phyloP scores from a whole-genome alignment of 2,329 filamentous ascomycete species.

The Xylariales sp. region DNA sequence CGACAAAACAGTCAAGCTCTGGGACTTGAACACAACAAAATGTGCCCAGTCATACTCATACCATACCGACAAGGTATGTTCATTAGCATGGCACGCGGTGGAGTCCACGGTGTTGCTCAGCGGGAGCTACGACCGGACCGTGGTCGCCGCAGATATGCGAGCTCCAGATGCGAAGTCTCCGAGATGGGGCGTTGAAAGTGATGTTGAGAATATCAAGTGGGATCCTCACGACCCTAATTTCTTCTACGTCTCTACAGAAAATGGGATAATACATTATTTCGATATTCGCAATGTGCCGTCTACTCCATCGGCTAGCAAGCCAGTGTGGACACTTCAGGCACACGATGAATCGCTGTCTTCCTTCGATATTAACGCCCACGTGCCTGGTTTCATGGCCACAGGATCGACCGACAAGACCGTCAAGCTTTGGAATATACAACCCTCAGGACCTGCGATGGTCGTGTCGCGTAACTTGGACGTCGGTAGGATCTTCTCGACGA shows the following conservation, averaged over 20 bases:
- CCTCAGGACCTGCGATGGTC: conserved; percentile 87
- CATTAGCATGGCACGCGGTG: conserved; percentile 89
- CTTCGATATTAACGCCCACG: conserved; percentile 89
- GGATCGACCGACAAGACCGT: conserved; percentile 94
- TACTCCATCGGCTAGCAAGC: conserved; percentile 79
- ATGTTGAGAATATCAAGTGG: conserved; percentile 93
- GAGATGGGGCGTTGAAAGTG: conserved; percentile 93
- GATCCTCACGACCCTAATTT: conserved; percentile 91
- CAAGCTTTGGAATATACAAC: conserved; percentile 93
- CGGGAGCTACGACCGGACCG: conserved; percentile 93
- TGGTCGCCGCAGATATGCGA: conserved; percentile 96
- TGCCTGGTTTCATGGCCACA: conserved; percentile 93
- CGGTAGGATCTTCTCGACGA: conserved; percentile 91
- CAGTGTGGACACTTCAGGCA: conserved; percentile 94
- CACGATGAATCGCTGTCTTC: conserved; percentile 92
- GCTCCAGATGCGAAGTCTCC: conserved; percentile 84
- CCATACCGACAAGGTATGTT: conserved; percentile 98
- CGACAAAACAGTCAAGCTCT: conserved; percentile 97
- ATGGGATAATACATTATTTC: conserved; percentile 90
- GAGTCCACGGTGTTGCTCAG: conserved; percentile 91
- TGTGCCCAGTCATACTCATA: conserved; percentile 96
- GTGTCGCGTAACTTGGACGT: conserved; percentile 92
- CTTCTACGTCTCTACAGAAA: conserved; percentile 96
- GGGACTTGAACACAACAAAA: conserved; percentile 92
- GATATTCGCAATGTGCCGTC: conserved; percentile 83